Evolutionary conservation across 2,329 filamentous ascomycete genomes (phyloP), one percentile per base, ranked within the genome.

Genomic region (Metarhizium humberi): DNA sequence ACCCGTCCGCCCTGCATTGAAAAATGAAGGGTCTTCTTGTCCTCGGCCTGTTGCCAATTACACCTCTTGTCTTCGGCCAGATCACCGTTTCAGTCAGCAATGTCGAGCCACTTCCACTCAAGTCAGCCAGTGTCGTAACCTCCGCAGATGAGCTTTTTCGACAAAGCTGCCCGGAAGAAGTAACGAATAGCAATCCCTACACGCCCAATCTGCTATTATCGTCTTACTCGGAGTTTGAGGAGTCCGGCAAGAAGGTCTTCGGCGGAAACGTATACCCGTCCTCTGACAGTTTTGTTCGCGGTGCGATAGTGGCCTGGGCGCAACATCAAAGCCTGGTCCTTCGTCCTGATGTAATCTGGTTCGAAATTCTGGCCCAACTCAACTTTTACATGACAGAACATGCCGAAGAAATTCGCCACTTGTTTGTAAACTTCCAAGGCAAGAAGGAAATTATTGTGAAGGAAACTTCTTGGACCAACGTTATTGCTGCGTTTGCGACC

Each of bases 281-380:
- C 1, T 71, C 69, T 0, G 67, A 63, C 56, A 73, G 75, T 30
- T 71, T 80, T 58, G 67, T 79, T 20, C 68, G 73, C 18, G 71
- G 73, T 16, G 72, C 72, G 4, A 65, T 78, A 46, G 67, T 74
- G 36, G 77, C 77, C 0, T 80, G 79, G 71, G 75, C 71, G 32
- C 63, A 73, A 51, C 77, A 80, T 55, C 73, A 78, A 56, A 72
- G 78, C 59, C 67, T 82, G 1, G 67, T 71, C 1, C 64, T 81
- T 14, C 72, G 78, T 1, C 78, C 79, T 0, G 78, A 82, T 42
- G 78, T 80, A 53, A 65, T 82, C 34, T 82, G 79, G 79, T 75
- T 81, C 58, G 73, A 78, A 51, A 76, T 81, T 53, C 67, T 82
- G 4, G 68, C 70, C 0, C 78, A 81, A 63, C 65, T 81, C 50